Evolutionary conservation across 116 monocot genomes (phyloP).

Genomic region (Phalaenopsis hybrid): DNA sequence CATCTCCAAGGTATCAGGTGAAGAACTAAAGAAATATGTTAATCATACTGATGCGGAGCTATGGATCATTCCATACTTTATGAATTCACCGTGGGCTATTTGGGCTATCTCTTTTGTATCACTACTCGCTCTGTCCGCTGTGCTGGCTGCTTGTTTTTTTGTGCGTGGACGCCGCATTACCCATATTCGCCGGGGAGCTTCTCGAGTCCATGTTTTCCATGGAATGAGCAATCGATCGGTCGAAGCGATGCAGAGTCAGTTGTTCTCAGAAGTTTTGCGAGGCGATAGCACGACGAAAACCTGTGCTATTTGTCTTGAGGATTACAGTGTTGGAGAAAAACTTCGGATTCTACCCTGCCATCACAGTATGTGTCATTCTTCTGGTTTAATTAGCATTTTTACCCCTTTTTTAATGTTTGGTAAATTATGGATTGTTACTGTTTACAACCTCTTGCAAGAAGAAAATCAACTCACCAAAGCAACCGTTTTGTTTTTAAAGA

Average conservation of each 20-base stretch:
- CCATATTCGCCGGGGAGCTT: slow-evolving; percentile 24
- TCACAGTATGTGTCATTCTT: slow-evolving; percentile 59
- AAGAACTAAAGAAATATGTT: slow-evolving; percentile 50
- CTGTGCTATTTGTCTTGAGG: slow-evolving; percentile 93
- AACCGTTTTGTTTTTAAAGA: neutral
- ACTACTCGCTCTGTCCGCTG: slow-evolving; percentile 67
- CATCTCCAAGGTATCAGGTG: slow-evolving; percentile 66
- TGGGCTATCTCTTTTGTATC: slow-evolving; percentile 71
- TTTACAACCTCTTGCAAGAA: too few relatives aligned
- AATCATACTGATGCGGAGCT: slow-evolving; percentile 30
- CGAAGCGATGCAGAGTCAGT: slow-evolving; percentile 81
- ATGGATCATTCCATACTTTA: slow-evolving; percentile 69
- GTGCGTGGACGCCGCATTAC: slow-evolving; percentile 58
- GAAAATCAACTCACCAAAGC: neutral
- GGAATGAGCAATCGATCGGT: slow-evolving; percentile 86
- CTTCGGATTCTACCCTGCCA: slow-evolving; percentile 74
- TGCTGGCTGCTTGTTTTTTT: slow-evolving; percentile 76
- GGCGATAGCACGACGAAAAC: slow-evolving; percentile 74
- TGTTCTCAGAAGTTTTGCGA: slow-evolving; percentile 61
- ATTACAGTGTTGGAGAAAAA: slow-evolving; percentile 71
- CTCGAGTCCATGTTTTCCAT: slow-evolving; percentile 64
- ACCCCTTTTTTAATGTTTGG: too few relatives aligned
- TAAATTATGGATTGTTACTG: too few relatives aligned
- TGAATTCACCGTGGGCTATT: slow-evolving; percentile 70
- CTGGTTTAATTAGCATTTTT: neutral